Base-by-base conservation (phyloP, 192 early-diverging fungal species). In the Backusella tarrabulga region DNA sequence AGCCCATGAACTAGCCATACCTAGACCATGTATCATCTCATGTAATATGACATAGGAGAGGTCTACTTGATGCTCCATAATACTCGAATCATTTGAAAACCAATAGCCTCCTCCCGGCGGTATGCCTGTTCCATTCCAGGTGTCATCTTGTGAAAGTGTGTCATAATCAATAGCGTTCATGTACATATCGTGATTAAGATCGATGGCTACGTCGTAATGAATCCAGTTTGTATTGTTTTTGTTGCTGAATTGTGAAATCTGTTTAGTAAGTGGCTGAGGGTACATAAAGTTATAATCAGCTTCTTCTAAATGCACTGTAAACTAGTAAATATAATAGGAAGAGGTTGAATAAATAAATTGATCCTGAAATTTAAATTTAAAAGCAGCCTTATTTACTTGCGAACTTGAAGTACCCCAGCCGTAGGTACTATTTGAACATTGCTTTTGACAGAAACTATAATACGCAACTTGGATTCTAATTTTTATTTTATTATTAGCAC, bases 121-220 rank as follows among this genome's bases (percentile, higher is more conserved):
- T 40, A 80, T 50, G 19, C 71, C 70, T 5, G 75, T 76, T 23
- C 79, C 75, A 68, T 80, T 80, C 79, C 75, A 77, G 0, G 71
- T 76, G 29, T 72, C 40, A 8, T 34, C 42, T n/a, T 42, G 26
- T 26, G 79, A 44, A 46, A 71, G 26, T 54, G 19, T 42, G 29
- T 75, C 73, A 41, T 35, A 46, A 19, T 79, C 69, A 0, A 78
- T 38, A 7, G 35, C 68, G 3, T 40, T 66, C 63, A 83, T 32
- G 23, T 83, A 83, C n/a, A 50, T 67, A 66, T 83, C 81, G 63
- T 83, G 81, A 9, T 83, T 83, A 52, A 83, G 72, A 36, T 78
- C 81, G 17, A 78, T 72, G 0, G 38, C 66, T 21, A 83, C 68
- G 71, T 83, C 81, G 38, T 63, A 68, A 4, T 67, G 41, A 12